Base-by-base conservation (phyloP, 768 basidiomycete species). In the Russula sp. region DNA sequence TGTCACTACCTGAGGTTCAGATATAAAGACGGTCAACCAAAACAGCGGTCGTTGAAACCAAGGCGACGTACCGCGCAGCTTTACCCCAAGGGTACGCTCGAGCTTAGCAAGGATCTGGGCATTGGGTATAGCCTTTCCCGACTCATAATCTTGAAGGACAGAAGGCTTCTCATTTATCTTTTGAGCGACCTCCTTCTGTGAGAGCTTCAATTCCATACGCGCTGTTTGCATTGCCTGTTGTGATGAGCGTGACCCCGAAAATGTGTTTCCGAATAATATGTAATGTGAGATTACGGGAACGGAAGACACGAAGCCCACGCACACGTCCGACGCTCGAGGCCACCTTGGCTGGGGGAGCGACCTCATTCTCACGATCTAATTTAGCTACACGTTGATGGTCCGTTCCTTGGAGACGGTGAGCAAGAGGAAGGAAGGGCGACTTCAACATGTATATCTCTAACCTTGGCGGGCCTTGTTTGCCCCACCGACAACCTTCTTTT, bases 361-460 rank as follows among this genome's bases (percentile, higher is more conserved):
- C 94, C 72, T 96, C 94, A 74, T 98, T 95, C 70, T 97, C 93
- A 50, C 92, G 85, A 75, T 95, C 94, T 49, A 98, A 87, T 72
- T 95, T 95, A 28, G 90, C 94, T 73, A 95, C 94, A 61, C 85
- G 85, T 73, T 94, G 92, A 78, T 96, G 93, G 77, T 98, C 94
- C 67, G 92, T 90, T 40, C 90, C 92, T 94, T 63, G 50, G 32
- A 28, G 13, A 40, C n/a, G 44, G 18, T 20, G 7, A 13, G 7
- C 40, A 67, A 24, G 67, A 28, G 2, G 34, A 54, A 10, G 38
- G 38, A 20, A 51, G 24, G 9, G 26, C 28, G 16, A 9, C 22
- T 1, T 54, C 11, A 30, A 28, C 49, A 53, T 18, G 24, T 8
- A 20, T 22, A 13, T 26, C 28, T 50, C 49, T 48, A 91, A 92